Conservation (phyloP, 306 rosid species). For the Pachyrhizus erosus region DNA sequence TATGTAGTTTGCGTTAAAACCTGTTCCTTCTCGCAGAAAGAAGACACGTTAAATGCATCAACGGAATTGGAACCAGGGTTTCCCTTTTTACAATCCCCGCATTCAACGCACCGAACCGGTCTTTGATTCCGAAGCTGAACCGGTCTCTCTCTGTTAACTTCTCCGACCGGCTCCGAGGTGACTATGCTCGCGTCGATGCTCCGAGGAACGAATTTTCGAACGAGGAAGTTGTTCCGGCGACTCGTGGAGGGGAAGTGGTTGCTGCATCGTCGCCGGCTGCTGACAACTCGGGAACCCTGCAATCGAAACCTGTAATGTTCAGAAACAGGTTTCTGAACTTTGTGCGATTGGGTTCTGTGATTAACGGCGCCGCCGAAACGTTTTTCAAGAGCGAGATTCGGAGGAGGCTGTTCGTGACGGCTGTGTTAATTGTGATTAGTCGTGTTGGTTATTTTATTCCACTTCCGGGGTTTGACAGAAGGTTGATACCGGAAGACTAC, state of each 20-base stretch:
- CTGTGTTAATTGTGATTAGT: conserved; percentile 79
- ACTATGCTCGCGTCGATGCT: conserved; percentile 54
- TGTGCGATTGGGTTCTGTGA: conserved; percentile 75
- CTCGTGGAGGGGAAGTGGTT: conserved; percentile 37
- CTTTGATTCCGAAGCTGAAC: conserved; percentile 42
- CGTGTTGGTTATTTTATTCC: conserved; percentile 97
- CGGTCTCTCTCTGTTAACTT: conserved; percentile 45
- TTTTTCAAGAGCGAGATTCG: conserved; percentile 96
- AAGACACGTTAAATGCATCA: conserved; percentile 45
- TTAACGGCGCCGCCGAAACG: conserved; percentile 84
- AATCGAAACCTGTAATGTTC: conserved; percentile 51
- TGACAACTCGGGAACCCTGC: not conserved
- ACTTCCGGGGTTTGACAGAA: conserved; percentile 94
- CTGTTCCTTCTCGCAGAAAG: conserved; percentile 41
- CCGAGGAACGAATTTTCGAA: conserved; percentile 45
- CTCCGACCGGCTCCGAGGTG: conserved; percentile 54
- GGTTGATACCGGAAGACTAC: conserved; percentile 93
- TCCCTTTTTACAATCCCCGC: conserved; percentile 29
- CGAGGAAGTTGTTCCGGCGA: conserved; percentile 46
- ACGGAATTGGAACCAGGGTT: conserved; percentile 42
- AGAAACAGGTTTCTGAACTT: conserved; percentile 77
- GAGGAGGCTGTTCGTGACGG: conserved; percentile 86
- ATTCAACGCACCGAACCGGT: conserved; percentile 45
- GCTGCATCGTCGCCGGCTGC: conserved; percentile 33
- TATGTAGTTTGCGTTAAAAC: not conserved